Conservation (phyloP, 257 asterid genomes). For the Anisodus tanguticus region DNA sequence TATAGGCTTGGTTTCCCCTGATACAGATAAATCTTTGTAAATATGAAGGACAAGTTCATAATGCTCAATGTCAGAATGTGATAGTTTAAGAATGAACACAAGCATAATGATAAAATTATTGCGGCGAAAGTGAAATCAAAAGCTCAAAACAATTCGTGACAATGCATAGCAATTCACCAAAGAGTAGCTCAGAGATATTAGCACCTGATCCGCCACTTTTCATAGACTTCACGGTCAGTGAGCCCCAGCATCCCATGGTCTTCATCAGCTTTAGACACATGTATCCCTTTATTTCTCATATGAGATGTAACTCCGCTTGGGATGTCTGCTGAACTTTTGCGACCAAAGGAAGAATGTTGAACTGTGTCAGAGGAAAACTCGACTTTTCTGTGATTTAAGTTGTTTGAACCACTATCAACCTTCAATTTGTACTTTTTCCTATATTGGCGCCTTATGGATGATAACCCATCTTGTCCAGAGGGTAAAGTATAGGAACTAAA, state of each 20-base stretch:
- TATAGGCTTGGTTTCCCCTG: slow-evolving; percentile 96
- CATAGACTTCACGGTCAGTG: slow-evolving; percentile 57
- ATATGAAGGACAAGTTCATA: slow-evolving; percentile 31
- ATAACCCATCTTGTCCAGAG: slow-evolving; percentile 62
- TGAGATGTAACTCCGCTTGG: slow-evolving; percentile 31
- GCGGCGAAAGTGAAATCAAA: background rate
- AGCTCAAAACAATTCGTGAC: slow-evolving; percentile 2
- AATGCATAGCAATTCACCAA: slow-evolving; percentile 21
- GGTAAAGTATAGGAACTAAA: slow-evolving; percentile 43
- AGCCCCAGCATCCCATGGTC: slow-evolving; percentile 47
- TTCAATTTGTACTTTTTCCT: slow-evolving; percentile 76
- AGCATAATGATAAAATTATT: background rate
- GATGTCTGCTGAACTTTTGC: slow-evolving; percentile 32
- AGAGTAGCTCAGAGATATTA: slow-evolving; percentile 11
- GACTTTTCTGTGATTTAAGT: slow-evolving; percentile 38
- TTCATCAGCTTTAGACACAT: slow-evolving; percentile 38
- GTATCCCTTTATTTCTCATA: slow-evolving; percentile 1
- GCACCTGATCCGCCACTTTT: slow-evolving; percentile 88
- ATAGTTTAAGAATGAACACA: background rate
- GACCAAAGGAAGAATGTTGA: slow-evolving; percentile 34
- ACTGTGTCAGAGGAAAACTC: slow-evolving; percentile 31
- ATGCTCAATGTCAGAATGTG: background rate
- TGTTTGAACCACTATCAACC: slow-evolving; percentile 52
- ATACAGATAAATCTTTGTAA: slow-evolving; percentile 30
- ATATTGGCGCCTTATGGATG: slow-evolving; percentile 67